These are phyloP conservation scores for Cetraspora pellucida DNA, from an alignment of 192 early-diverging fungal genomes.

Conservation along the genomic window DNA sequence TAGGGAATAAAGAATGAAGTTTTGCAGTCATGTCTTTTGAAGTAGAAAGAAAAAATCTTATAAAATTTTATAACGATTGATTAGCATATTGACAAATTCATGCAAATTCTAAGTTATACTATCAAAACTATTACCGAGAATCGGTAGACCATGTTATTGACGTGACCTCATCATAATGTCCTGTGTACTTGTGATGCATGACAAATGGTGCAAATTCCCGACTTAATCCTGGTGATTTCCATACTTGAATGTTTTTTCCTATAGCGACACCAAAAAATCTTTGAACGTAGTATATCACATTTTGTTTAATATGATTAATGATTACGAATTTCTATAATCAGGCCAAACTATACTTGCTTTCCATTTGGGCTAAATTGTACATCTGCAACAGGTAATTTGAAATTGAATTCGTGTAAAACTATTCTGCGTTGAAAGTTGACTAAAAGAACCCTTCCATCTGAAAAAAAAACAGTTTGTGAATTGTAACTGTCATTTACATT, in stretches of 20 bases:
- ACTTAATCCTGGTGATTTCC: constrained; percentile 89
- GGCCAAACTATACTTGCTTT: constrained; percentile 39
- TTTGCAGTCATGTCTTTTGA: constrained; percentile 85
- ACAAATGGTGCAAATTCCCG: constrained; percentile 93
- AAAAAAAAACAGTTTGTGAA: background rate
- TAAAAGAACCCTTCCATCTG: constrained; percentile 84
- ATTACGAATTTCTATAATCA: too few relatives aligned
- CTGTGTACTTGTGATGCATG: constrained; percentile 75
- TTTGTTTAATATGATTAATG: too few relatives aligned
- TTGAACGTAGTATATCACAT: too few relatives aligned
- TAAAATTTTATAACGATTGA: background rate
- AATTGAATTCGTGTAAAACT: constrained; percentile 88
- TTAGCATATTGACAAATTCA: background rate
- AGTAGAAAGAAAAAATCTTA: constrained; percentile 53
- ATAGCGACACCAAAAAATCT: constrained; percentile 83
- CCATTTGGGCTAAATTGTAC: constrained; percentile 94
- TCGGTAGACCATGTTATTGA: constrained; percentile 85
- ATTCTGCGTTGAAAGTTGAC: constrained; percentile 85
- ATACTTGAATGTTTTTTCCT: constrained; percentile 84
- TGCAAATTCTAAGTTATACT: background rate
- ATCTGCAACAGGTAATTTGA: constrained; percentile 79
- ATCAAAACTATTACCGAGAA: constrained; percentile 58
- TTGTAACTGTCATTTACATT: background rate
- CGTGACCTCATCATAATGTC: constrained; percentile 85
- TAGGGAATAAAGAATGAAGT: constrained; percentile 71